Conservation (phyloP, 2,329 filamentous ascomycete genomes). For the Gaeumannomyces sp. region DNA sequence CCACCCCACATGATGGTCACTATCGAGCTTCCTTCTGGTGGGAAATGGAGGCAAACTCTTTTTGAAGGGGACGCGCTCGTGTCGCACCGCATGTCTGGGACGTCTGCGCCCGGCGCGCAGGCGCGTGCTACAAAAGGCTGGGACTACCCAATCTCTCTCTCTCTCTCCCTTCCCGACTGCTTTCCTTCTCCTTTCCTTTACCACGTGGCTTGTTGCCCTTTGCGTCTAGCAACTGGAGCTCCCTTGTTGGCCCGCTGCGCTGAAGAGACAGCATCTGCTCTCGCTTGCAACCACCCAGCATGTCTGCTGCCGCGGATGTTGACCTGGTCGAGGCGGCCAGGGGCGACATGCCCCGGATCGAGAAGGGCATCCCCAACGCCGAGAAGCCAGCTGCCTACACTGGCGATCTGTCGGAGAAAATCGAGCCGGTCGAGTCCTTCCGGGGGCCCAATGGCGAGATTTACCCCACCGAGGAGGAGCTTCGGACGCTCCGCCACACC, state of each 20-base stretch:
- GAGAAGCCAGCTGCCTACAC: neutral
- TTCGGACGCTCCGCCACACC: conserved; percentile 54
- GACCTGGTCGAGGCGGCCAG: conserved; percentile 9
- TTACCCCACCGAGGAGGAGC: conserved; percentile 54
- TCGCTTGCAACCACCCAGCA: neutral
- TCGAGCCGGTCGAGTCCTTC: conserved; percentile 2
- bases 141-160: neutral
- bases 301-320: conserved; percentile 8
- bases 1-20: neutral
- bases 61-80: neutral
- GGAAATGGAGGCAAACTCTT: neutral
- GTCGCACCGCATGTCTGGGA: neutral
- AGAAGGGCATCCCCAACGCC: neutral
- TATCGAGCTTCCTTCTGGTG: neutral
- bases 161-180: neutral
- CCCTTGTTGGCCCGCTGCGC: neutral
- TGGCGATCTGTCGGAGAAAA: neutral
- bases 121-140: neutral
- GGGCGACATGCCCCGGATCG: conserved; percentile 1
- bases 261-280: neutral
- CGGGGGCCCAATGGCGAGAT: conserved; percentile 9
- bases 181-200: neutral
- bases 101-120: neutral
- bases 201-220: neutral
- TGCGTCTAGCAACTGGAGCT: neutral